These are phyloP conservation scores for Penicillium crystallinum DNA, from an alignment of 495 filamentous ascomycete genomes.

Conservation along the genomic window DNA sequence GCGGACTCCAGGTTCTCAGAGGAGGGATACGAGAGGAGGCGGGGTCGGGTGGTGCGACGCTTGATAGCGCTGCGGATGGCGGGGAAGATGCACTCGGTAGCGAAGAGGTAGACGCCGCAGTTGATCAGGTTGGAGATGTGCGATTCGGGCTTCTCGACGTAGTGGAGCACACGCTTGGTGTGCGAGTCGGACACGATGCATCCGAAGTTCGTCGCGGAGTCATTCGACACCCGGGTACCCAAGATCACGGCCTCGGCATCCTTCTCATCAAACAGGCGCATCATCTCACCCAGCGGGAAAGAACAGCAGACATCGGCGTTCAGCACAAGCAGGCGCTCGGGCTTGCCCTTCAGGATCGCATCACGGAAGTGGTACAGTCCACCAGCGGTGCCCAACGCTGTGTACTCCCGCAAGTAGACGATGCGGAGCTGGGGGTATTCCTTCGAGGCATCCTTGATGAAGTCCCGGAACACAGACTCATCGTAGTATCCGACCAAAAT, in stretches of 20 bases:
- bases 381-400: constrained; percentile 90
- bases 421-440: constrained; percentile 88
- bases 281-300: constrained; percentile 94
- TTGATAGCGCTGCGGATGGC: constrained; percentile 94
- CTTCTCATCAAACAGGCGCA: constrained; percentile 86
- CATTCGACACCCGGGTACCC: constrained; percentile 86
- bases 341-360: constrained; percentile 93
- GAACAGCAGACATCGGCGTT: constrained; percentile 99
- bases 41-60: constrained; percentile 85
- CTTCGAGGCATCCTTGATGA: constrained; percentile 83
- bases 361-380: constrained; percentile 99
- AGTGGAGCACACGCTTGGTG: constrained; percentile 94
- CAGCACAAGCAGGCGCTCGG: constrained; percentile 92
- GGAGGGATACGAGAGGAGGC: constrained; percentile 88
- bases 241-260: constrained; percentile 97
- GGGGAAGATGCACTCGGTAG: constrained; percentile 93
- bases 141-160: constrained; percentile 98
- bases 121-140: constrained; percentile 99
- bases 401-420: constrained; percentile 96
- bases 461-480: constrained; percentile 91
- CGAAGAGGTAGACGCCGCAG: constrained; percentile 97
- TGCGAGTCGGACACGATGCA: constrained; percentile 96
- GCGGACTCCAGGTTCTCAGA: constrained; percentile 85
- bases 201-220: constrained; percentile 91
- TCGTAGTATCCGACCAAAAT: constrained; percentile 99